A percentile compares a stretch with the other conserved stretches of the same genome.
Conservation (phyloP, 1,284 basidiomycete species). For the Fistulinella cinereoalba region DNA sequence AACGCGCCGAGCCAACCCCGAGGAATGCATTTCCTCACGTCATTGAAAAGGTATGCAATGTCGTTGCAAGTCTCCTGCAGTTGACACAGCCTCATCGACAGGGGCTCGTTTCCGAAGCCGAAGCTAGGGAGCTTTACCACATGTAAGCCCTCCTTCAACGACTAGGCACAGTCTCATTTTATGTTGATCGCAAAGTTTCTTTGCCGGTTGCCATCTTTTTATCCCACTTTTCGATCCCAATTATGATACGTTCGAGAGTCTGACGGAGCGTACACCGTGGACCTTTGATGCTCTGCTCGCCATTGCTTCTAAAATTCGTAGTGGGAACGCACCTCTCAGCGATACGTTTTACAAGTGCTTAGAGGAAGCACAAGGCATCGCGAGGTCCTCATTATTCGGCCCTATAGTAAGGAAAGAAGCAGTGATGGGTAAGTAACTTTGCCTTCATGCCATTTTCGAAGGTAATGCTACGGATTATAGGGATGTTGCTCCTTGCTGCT, state of each 20-base stretch:
- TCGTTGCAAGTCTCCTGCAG: conserved; percentile 1
- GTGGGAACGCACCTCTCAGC: conserved; percentile 81
- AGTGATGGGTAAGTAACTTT: conserved; percentile 65
- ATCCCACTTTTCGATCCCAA: conserved; percentile 88
- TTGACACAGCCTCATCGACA: conserved; percentile 26
- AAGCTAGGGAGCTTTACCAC: conserved; percentile 79
- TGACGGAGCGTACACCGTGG: conserved; percentile 89
- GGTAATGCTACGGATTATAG: conserved; percentile 36
- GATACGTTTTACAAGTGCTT: conserved; percentile 87
- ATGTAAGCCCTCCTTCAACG: conserved; percentile 54
- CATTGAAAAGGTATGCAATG: conserved; percentile 64
- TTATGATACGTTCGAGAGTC: conserved; percentile 88
- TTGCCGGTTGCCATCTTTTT: conserved; percentile 92
- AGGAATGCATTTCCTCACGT: conserved; percentile 82
- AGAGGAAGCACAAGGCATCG: conserved; percentile 92
- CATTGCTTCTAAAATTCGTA: conserved; percentile 87
- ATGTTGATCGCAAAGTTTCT: conserved; percentile 68
- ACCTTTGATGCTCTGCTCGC: conserved; percentile 90
- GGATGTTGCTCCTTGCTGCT: conserved; percentile 86
- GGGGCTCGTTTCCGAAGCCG: conserved; percentile 74
- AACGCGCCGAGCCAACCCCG: conserved; percentile 82
- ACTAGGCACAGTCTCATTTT: conserved; percentile 2
- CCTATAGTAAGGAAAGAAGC: conserved; percentile 92
- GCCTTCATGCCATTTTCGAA: neutral
- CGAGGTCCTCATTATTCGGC: conserved; percentile 87